Percentiles rank a stretch among this genome's conserved stretches.
These are phyloP conservation scores for Apiospora hydei DNA, from an alignment of 2,329 filamentous ascomycete species.

Conservation along the genomic window DNA sequence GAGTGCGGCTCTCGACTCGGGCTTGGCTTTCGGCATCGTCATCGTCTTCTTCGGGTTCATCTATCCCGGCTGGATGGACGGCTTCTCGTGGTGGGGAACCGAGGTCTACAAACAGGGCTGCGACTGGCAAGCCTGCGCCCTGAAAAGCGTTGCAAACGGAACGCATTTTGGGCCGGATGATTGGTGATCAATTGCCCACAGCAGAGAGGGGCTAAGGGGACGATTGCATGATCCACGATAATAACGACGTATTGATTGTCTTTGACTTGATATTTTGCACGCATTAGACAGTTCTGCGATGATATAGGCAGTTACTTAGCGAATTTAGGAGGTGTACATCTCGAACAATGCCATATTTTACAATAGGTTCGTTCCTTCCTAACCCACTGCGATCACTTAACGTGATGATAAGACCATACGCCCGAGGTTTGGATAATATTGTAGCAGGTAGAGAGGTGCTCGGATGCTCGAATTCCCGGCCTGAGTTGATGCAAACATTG, in stretches of 20 bases:
- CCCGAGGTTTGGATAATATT: not conserved
- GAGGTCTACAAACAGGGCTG: conserved; percentile 85
- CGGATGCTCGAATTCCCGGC: not conserved
- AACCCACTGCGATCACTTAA: too few relatives aligned
- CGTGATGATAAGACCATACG: not conserved
- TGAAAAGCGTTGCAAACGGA: conserved; percentile 68
- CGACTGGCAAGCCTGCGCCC: conserved; percentile 84
- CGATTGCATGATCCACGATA: conserved; percentile 10
- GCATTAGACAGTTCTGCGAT: not conserved
- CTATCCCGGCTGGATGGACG: conserved; percentile 77
- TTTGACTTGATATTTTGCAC: not conserved
- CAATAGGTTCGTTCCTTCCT: not conserved
- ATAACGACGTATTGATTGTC: not conserved
- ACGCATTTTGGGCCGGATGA: conserved; percentile 70
- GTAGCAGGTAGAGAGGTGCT: not conserved
- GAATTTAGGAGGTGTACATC: not conserved
- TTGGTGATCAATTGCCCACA: conserved; percentile 53
- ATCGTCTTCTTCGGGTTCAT: conserved; percentile 87
- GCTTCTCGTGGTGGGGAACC: conserved; percentile 88
- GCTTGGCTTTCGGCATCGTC: conserved; percentile 81
- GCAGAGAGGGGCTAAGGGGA: not conserved
- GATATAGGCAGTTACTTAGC: not conserved
- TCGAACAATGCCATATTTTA: not conserved
- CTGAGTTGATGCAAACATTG: not conserved
- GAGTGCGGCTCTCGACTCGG: conserved; percentile 82